Percentiles rank a stretch among this genome's conserved stretches.
These are phyloP conservation scores for Racocetra persica DNA, from an alignment of 371 early-diverging fungal genomes.

Conservation along the genomic window DNA sequence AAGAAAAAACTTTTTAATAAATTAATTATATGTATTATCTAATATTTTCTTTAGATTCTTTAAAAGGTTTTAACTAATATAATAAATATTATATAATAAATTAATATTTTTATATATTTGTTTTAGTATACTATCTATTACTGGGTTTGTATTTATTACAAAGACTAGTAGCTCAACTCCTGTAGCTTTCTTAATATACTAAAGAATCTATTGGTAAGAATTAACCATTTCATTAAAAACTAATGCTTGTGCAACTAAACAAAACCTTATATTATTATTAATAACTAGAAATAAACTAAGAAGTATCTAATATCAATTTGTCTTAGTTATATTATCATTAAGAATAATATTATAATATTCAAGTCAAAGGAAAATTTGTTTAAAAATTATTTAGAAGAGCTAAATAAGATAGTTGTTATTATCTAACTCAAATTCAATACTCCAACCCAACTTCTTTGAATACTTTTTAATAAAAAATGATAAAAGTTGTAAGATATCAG, in stretches of 20 bases:
- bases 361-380: no score
- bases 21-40: background rate
- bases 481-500: no score
- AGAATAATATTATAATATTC: no score
- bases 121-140: background rate
- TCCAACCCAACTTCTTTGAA: no score
- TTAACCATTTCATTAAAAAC: constrained; percentile 35
- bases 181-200: constrained; percentile 11
- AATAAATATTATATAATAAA: constrained; percentile 7
- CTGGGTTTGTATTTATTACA: background rate
- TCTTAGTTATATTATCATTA: no score
- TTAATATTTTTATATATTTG: constrained; percentile 1
- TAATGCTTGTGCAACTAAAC: constrained; percentile 8
- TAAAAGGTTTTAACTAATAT: background rate
- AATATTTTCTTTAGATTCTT: background rate
- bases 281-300: constrained; percentile 38
- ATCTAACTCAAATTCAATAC: no score
- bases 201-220: constrained; percentile 41
- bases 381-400: no score
- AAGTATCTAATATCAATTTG: background rate
- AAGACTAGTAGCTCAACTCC: background rate
- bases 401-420: no score
- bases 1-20: background rate
- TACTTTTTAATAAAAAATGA: no score
- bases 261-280: constrained; percentile 43